phyloP scores from a whole-genome alignment of 2,329 filamentous ascomycete genomes.

The Podosphaera leucotricha region DNA sequence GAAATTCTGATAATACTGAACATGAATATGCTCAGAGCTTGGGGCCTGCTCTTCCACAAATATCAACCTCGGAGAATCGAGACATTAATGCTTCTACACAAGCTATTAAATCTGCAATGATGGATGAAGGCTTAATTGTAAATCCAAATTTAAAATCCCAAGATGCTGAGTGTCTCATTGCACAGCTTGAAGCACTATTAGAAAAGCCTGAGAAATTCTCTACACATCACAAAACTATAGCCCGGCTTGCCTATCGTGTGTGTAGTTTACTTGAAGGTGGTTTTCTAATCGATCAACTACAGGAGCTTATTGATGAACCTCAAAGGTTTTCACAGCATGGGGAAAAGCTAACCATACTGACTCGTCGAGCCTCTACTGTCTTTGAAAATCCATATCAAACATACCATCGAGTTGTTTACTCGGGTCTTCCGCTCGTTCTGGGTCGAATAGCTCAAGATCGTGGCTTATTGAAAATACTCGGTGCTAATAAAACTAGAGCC shows the following conservation, averaged over 20 bases:
- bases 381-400: background rate
- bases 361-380: background rate
- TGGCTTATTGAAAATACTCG: background rate
- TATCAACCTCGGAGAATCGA: background rate
- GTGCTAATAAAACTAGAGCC: background rate
- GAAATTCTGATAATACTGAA: background rate
- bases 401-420: background rate
- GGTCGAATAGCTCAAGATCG: background rate
- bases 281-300: background rate
- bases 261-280: background rate
- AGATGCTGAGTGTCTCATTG: background rate
- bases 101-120: background rate
- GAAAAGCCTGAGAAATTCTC: background rate
- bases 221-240: background rate
- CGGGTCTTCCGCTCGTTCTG: background rate
- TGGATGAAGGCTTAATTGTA: background rate
- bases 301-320: background rate
- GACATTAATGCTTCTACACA: background rate
- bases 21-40: background rate
- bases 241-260: background rate
- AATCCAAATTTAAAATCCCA: background rate
- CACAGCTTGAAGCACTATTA: background rate
- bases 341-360: background rate
- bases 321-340: background rate
- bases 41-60: background rate